Evolutionary conservation across 1,139 yeast genomes (phyloP), one percentile per base, ranked within the genome.

Genomic region (Sugiyamaella pinicola): DNA sequence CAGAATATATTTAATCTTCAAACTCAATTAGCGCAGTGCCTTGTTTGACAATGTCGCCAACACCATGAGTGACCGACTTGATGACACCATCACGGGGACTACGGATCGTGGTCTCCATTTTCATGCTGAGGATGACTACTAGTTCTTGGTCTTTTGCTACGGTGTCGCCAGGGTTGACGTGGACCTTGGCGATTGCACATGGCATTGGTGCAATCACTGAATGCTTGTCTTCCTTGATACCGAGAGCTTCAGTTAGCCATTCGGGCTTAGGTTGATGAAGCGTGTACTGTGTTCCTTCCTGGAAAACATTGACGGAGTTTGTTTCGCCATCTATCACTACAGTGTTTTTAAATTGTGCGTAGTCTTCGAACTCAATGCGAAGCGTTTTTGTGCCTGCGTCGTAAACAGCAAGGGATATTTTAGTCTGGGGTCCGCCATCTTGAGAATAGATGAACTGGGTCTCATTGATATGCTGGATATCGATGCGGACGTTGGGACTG

Each of bases 61-160:
- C 64, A 5, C 54, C 61, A 43, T 65, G 69, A 3, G 69, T 67
- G 21, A 68, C 60, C 17, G 69, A 58, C 55, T 64, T 64, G 46
- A 68, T 56, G 12, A 60, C 58, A 1, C 71, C 70, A 34, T 65
- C 70, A 44, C 65, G 53, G 9, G 65, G 66, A 29, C 63, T 55
- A 52, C 66, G 65, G 8, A 74, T 63, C 5, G 74, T 68, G 40
- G 77, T 75, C 59, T 75, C 79, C 78, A 75, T 76, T 59, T 75
- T 75, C 79, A 75, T 75, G 33, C 79, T 75, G 58, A 75, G 74
- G 31, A 75, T 64, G 46, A 75, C 67, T 6, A 74, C 62, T 40
- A 74, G 56, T 38, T 66, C 70, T 49, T 73, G 76, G 40, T 68
- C 71, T 17, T 57, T 59, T 17, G 60, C 54, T 10, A 75, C 66